Percentiles rank a stretch among this genome's conserved stretches.
Evolutionary conservation across 2,329 filamentous ascomycete species (phyloP).

Genomic region (Coniella vitis): DNA sequence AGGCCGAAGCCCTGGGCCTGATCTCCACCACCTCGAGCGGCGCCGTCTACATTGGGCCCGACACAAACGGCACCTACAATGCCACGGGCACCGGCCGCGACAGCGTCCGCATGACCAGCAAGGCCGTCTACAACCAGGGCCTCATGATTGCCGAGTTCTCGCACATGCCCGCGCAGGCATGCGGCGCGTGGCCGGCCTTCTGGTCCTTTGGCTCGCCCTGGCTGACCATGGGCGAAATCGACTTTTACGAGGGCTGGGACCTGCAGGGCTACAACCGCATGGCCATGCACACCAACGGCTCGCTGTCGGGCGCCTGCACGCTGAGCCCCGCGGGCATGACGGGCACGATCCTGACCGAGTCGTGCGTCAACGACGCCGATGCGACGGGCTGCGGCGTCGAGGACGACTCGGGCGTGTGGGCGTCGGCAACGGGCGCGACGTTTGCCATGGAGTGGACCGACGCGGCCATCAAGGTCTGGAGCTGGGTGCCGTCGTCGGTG

Average conservation of each 20-base stretch:
- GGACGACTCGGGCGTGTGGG: slow-evolving; percentile 4
- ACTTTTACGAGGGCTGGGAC: slow-evolving; percentile 8
- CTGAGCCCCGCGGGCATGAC: not conserved
- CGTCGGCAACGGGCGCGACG: slow-evolving; percentile 2
- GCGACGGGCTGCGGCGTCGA: slow-evolving; percentile 3
- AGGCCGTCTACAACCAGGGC: slow-evolving; percentile 6
- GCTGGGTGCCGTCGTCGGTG: not conserved
- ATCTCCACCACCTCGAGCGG: slow-evolving; percentile 24
- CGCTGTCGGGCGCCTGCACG: slow-evolving; percentile 1
- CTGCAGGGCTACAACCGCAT: slow-evolving; percentile 5
- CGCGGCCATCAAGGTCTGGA: slow-evolving; percentile 10
- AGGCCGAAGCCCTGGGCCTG: slow-evolving; percentile 30
- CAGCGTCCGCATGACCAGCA: slow-evolving; percentile 10
- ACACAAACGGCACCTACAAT: slow-evolving; percentile 4
- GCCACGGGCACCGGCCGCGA: not conserved
- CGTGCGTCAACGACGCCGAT: slow-evolving; percentile 2
- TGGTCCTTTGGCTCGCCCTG: slow-evolving; percentile 10
- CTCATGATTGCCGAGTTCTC: slow-evolving; percentile 10
- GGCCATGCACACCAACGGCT: slow-evolving; percentile 10
- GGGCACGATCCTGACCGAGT: not conserved
- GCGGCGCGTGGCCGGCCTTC: slow-evolving; percentile 14
- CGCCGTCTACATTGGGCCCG: slow-evolving; percentile 4
- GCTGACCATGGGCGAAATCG: slow-evolving; percentile 11
- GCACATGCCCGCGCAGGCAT: slow-evolving; percentile 9
- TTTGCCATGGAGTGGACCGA: slow-evolving; percentile 11